Evolutionary conservation across 768 basidiomycete species (phyloP).

Genomic region (Lepiota venenata): DNA sequence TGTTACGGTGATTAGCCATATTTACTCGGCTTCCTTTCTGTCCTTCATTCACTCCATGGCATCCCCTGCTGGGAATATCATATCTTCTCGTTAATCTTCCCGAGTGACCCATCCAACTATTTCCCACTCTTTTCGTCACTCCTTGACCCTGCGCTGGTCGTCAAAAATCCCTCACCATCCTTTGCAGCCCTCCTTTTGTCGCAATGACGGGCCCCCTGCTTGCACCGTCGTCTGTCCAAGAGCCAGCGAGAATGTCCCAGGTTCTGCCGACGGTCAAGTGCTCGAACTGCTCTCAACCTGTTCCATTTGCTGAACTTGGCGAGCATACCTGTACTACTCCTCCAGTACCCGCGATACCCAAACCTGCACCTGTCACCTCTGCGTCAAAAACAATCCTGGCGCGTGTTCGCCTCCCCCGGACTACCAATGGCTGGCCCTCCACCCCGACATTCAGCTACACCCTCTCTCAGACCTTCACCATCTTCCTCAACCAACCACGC

Average conservation of each 20-base stretch:
- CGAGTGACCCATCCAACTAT: too few relatives aligned
- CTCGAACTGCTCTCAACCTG: conserved; percentile 67
- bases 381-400: conserved; percentile 46
- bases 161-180: not conserved
- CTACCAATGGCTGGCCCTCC: conserved; percentile 15
- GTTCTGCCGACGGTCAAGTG: conserved; percentile 83
- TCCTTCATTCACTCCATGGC: not conserved
- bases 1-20: conserved; percentile 6
- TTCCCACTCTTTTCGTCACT: not conserved
- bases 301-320: conserved; percentile 69
- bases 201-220: conserved; percentile 29
- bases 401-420: conserved; percentile 28
- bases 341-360: conserved; percentile 39
- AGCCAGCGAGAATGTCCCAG: conserved; percentile 57
- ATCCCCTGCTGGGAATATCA: conserved; percentile 6
- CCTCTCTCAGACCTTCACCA: conserved; percentile 4
- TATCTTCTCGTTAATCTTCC: conserved; percentile 6
- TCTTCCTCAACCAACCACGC: conserved; percentile 20
- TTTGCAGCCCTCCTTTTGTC: conserved; percentile 1
- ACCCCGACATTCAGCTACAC: conserved; percentile 13
- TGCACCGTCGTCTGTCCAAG: conserved; percentile 22
- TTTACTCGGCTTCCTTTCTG: not conserved
- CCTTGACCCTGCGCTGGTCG: conserved; percentile 4
- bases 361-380: conserved; percentile 35
- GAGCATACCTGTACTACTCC: conserved; percentile 70